Evolutionary conservation across 257 asterid genomes (phyloP).

Genomic region (Salvia miltiorrhiza): DNA sequence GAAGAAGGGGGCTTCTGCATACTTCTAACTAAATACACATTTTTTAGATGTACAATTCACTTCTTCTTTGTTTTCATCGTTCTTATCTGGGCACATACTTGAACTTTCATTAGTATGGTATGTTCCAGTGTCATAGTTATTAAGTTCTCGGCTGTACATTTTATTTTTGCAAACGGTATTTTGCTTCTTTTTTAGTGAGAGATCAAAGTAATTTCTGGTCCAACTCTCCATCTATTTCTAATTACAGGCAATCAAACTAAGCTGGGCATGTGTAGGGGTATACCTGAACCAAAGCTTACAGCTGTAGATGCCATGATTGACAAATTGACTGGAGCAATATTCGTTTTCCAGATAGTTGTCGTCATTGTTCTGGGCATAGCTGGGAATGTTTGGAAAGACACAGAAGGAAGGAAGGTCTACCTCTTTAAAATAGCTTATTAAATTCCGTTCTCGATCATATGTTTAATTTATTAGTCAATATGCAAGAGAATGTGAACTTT

Average conservation of each 20-base stretch:
- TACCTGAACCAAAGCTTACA: conserved; percentile 98
- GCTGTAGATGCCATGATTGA: conserved; percentile 99
- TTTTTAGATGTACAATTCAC: background rate
- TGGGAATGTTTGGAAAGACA: conserved; percentile 97
- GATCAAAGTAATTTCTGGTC: conserved; percentile 1
- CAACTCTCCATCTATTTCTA: conserved; percentile 1
- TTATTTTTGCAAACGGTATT: conserved; percentile 2
- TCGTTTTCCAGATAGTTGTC: conserved; percentile 93
- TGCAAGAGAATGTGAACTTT: conserved; percentile 6
- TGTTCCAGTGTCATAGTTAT: conserved; percentile 1
- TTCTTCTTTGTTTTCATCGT: background rate
- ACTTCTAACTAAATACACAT: background rate
- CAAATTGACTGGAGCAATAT: conserved; percentile 98
- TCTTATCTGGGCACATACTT: background rate
- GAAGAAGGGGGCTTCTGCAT: background rate
- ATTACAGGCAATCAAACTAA: conserved; percentile 89
- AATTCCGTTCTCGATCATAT: conserved; percentile 11
- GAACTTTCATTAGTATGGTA: conserved; percentile 11
- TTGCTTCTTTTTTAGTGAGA: conserved; percentile 1
- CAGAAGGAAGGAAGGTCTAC: conserved; percentile 89
- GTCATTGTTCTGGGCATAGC: conserved; percentile 94
- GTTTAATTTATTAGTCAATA: background rate
- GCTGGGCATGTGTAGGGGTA: conserved; percentile 97
- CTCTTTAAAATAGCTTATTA: conserved; percentile 15
- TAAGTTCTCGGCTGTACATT: conserved; percentile 7